Conservation (phyloP, 345 rosid genomes). For the Populus tremula region DNA sequence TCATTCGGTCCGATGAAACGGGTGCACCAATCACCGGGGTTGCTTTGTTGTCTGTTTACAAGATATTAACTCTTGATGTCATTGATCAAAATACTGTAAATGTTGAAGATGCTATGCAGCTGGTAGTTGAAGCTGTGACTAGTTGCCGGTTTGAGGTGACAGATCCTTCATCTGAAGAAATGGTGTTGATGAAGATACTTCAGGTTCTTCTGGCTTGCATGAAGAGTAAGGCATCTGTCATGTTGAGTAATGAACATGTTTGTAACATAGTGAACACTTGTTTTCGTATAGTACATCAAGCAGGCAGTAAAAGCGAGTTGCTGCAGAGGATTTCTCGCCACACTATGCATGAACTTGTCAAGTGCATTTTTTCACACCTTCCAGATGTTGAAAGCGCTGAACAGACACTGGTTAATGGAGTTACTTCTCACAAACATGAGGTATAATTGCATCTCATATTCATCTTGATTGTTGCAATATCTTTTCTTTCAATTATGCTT, state of each 20-base stretch:
- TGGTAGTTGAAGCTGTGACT: constrained; percentile 94
- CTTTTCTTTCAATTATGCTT: constrained; percentile 7
- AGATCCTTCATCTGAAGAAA: constrained; percentile 98
- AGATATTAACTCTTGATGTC: constrained; percentile 73
- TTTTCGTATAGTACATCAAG: constrained; percentile 96
- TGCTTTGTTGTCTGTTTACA: constrained; percentile 87
- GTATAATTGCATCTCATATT: constrained; percentile 36
- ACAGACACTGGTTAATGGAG: constrained; percentile 68
- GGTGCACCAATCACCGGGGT: constrained; percentile 92
- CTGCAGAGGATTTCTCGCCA: constrained; percentile 87
- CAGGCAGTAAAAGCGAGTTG: constrained; percentile 70
- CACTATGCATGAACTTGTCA: constrained; percentile 87
- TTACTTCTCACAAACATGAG: constrained; percentile 54
- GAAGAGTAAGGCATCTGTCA: constrained; percentile 87
- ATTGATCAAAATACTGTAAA: constrained; percentile 71
- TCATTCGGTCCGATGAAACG: constrained; percentile 85
- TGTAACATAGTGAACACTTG: constrained; percentile 96
- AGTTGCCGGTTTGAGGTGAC: constrained; percentile 97
- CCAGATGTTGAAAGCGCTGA: constrained; percentile 75
- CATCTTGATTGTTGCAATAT: constrained; percentile 12
- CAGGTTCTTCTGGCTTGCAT: constrained; percentile 93
- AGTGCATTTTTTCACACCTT: constrained; percentile 91
- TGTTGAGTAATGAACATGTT: constrained; percentile 94
- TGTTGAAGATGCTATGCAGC: constrained; percentile 89
- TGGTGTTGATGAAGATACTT: constrained; percentile 95